These are phyloP conservation scores for Mucor sp. DNA, from an alignment of 371 early-diverging fungal species.

Conservation along the genomic window DNA sequence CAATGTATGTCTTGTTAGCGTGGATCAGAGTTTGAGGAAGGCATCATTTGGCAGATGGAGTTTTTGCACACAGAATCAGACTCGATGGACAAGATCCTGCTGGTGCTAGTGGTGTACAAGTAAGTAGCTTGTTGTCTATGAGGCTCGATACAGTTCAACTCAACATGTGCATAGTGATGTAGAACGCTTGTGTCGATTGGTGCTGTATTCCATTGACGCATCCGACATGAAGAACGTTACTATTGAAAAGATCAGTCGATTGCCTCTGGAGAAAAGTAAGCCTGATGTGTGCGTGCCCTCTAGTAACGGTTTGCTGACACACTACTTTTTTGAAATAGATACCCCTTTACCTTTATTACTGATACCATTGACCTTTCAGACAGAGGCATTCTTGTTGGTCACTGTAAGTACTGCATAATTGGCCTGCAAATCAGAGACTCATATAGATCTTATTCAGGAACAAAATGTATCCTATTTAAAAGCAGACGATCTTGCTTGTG, in stretches of 20 bases:
- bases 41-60: conserved; percentile 55
- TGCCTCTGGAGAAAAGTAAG: conserved; percentile 41
- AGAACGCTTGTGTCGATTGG: conserved; percentile 34
- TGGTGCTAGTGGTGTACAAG: conserved; percentile 41
- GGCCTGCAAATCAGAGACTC: neutral
- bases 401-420: conserved; percentile 20
- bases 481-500: conserved; percentile 36
- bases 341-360: conserved; percentile 40
- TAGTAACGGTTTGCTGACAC: neutral
- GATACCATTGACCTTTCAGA: conserved; percentile 31
- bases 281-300: no score
- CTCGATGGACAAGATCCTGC: conserved; percentile 31
- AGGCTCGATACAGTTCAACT: no score
- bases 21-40: conserved; percentile 36
- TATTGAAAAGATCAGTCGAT: conserved; percentile 35
- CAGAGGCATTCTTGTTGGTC: conserved; percentile 40
- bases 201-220: conserved; percentile 39
- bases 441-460: conserved; percentile 4
- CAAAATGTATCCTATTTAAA: conserved; percentile 26
- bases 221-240: conserved; percentile 24
- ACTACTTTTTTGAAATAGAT: conserved; percentile 26
- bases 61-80: conserved; percentile 34
- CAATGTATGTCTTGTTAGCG: conserved; percentile 18
- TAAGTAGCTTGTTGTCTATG: neutral
- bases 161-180: conserved; percentile 27